Evolutionary conservation across 2,329 filamentous ascomycete genomes (phyloP), one percentile per base, ranked within the genome.

Genomic region (Escovopsis sp.): DNA sequence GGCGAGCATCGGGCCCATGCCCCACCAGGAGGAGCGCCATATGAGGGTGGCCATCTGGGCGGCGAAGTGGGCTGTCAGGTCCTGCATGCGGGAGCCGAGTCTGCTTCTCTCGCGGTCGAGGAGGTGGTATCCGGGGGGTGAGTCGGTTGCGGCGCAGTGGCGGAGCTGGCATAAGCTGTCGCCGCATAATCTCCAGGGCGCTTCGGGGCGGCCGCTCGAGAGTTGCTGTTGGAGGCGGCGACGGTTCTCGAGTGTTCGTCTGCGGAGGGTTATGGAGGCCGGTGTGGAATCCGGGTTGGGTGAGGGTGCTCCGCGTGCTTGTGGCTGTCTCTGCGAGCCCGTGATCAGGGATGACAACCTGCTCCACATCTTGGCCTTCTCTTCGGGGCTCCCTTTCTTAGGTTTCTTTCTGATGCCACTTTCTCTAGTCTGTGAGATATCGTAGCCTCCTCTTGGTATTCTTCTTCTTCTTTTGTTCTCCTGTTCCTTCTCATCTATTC

Each of bases 31-130:
- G 4, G 18, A 38, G n/a, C 37, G 28, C 44, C 44, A 45, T 26
- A 43, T 26, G n/a, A 19, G n/a, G 1, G 39, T 41, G 5, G 45
- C 41, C 40, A 50, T 47, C 3, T 47, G 44, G 15, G 47, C 33
- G 8, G 41, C 49, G 36, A 57, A 54, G 5, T 52, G 45, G 5
- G 38, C 34, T 19, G 47, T 44, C 45, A 55, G 55, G 4, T 41
- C 40, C 2, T 41, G 37, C 1, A 50, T 45, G 3, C 38, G 39
- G 4, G 52, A 12, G 1, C 43, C 44, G 6, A 45, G n/a, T 1
- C 8, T 15, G 33, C 46, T 53, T 11, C 10, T 12, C 2, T 40
- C 30, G 9, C 15, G 34, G n/a, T 55, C 35, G 5, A 19, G 7
- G 3, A 48, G 35, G 19, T 45, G 42, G 4, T 41, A 5, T 11